phyloP scores from a whole-genome alignment of 1,284 basidiomycete genomes.

The Trichosporon coremiiforme region DNA sequence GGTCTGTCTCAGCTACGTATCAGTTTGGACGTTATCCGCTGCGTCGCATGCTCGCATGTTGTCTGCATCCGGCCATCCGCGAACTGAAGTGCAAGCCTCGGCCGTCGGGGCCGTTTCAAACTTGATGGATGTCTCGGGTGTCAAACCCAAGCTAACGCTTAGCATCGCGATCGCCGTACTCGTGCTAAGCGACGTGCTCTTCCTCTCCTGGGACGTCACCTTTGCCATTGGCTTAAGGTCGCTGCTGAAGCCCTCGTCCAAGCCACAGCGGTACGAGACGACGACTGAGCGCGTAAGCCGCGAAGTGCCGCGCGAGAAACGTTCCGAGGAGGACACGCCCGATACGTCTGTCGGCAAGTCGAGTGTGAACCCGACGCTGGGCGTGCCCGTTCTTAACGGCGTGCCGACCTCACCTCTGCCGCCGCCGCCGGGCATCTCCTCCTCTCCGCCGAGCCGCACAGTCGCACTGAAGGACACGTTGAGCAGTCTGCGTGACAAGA shows the following conservation, averaged over 20 bases:
- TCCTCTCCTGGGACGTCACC: neutral
- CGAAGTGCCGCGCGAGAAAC: neutral
- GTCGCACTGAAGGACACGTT: neutral
- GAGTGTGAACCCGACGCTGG: conserved; percentile 12
- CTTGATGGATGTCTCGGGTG: neutral
- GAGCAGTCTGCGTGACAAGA: neutral
- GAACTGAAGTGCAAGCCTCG: neutral
- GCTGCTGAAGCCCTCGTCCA: neutral
- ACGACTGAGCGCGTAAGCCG: conserved; percentile 1
- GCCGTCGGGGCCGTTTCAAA: neutral
- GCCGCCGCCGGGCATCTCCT: conserved; percentile 2
- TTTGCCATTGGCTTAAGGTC: neutral
- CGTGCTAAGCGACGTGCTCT: conserved; percentile 4
- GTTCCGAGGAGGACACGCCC: neutral
- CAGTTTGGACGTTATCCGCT: neutral
- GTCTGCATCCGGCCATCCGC: too few species aligned
- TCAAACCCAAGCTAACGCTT: neutral
- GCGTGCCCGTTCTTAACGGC: neutral
- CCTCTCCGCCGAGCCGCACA: neutral
- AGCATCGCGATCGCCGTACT: conserved; percentile 1
- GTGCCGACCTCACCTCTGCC: conserved; percentile 1
- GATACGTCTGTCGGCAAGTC: conserved; percentile 8
- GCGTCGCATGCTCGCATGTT: neutral
- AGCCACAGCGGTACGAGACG: neutral
- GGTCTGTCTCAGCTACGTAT: too few species aligned